Conservation (phyloP, 768 basidiomycete genomes). For the Strobilomyces confusus region DNA sequence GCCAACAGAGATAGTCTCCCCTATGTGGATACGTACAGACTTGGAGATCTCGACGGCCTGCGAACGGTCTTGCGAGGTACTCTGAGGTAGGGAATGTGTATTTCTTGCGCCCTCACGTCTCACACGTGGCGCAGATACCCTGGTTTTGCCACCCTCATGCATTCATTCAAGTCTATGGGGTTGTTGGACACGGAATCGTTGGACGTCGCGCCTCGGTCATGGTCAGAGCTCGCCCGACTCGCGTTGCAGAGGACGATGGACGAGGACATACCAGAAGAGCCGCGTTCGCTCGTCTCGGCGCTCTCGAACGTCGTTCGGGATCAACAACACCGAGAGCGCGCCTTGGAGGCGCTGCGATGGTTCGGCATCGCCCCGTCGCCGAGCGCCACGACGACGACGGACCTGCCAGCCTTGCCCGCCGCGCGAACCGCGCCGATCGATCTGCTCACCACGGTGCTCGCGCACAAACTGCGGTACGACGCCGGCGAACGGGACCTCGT, state of each 20-base stretch:
- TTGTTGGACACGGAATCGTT: conserved; percentile 45
- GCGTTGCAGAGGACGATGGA: conserved; percentile 30
- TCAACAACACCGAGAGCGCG: conserved; percentile 19
- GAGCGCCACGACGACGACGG: not conserved
- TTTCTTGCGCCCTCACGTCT: not conserved
- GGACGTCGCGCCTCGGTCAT: conserved; percentile 16
- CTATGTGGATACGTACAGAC: conserved; percentile 64
- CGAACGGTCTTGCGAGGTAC: conserved; percentile 82
- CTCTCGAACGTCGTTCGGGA: conserved; percentile 21
- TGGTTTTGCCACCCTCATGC: conserved; percentile 73
- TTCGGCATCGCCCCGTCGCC: conserved; percentile 8
- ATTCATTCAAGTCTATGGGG: conserved; percentile 67
- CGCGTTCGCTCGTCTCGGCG: conserved; percentile 33
- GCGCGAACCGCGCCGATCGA: conserved; percentile 56
- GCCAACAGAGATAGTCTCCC: conserved; percentile 80
- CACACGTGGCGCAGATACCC: conserved; percentile 55
- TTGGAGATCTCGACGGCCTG: conserved; percentile 41
- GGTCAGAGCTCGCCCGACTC: conserved; percentile 37
- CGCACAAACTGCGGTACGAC: conserved; percentile 64
- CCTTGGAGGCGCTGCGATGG: conserved; percentile 46
- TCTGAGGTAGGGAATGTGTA: conserved; percentile 47
- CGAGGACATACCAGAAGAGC: conserved; percentile 27
- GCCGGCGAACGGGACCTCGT: conserved; percentile 82
- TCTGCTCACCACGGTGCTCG: conserved; percentile 67
- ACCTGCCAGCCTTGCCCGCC: conserved; percentile 42